Percentiles rank a stretch among this genome's conserved stretches.
Conservation (phyloP, 805 yeast species). For the Debaryomyces tyrocola region DNA sequence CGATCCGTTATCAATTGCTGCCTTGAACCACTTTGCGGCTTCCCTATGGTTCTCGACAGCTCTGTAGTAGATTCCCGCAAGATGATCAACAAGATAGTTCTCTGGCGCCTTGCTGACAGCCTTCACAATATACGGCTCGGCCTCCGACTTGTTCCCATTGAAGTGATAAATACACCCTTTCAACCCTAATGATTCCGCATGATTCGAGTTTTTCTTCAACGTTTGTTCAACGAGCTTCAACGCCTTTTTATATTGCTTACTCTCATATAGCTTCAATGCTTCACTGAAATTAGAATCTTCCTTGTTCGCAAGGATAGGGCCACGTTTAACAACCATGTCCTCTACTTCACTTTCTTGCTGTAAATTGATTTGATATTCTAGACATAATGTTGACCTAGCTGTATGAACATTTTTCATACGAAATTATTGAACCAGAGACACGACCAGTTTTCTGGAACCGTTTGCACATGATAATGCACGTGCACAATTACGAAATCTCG, state of each 20-base stretch:
- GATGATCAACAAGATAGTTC: slow-evolving; percentile 77
- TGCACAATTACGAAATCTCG: no score
- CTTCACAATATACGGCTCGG: slow-evolving; percentile 56
- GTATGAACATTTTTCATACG: no score
- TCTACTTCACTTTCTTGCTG: neutral
- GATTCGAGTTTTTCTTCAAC: slow-evolving; percentile 71
- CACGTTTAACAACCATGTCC: slow-evolving; percentile 20
- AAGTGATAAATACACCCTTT: slow-evolving; percentile 73
- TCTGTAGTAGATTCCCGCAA: slow-evolving; percentile 82
- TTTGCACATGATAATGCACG: no score
- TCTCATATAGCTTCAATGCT: slow-evolving; percentile 80
- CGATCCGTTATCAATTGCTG: slow-evolving; percentile 75
- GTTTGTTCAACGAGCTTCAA: slow-evolving; percentile 72
- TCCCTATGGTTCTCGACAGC: slow-evolving; percentile 65
- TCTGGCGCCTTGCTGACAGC: slow-evolving; percentile 60
- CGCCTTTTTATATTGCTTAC: slow-evolving; percentile 84
- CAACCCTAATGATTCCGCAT: slow-evolving; percentile 79
- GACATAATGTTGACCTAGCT: neutral
- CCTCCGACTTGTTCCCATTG: slow-evolving; percentile 61
- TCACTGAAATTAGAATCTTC: slow-evolving; percentile 77
- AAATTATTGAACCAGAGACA: neutral
- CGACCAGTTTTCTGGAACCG: no score
- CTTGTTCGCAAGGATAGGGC: slow-evolving; percentile 47
- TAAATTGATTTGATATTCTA: no score
- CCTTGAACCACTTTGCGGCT: slow-evolving; percentile 75